phyloP scores from a whole-genome alignment of 768 basidiomycete species.

The Leucosporidium yakuticum region DNA sequence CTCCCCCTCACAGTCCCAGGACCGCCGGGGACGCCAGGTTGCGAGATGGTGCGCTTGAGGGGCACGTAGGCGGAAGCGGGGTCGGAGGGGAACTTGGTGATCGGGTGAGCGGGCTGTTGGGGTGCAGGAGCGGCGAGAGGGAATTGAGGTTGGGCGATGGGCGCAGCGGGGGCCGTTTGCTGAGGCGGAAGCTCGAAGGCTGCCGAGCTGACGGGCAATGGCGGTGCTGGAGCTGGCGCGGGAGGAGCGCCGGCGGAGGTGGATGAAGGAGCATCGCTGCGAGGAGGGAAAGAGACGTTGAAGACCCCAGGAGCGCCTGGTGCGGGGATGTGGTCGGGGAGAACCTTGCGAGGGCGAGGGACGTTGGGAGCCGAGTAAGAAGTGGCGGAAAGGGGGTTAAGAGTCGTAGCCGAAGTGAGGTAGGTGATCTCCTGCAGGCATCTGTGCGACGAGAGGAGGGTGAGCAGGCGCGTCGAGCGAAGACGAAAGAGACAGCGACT shows the following conservation, averaged over 20 bases:
- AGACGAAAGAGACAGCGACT: constrained; percentile 40
- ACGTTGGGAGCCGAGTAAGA: constrained; percentile 32
- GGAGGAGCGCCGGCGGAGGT: background rate
- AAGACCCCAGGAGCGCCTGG: constrained; percentile 17
- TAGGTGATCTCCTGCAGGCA: constrained; percentile 98
- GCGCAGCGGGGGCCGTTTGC: background rate
- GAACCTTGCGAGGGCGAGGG: constrained; percentile 30
- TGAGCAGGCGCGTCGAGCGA: background rate
- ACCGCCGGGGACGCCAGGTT: constrained; percentile 5
- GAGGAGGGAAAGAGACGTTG: constrained; percentile 5
- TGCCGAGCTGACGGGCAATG: background rate
- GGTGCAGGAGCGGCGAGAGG: background rate
- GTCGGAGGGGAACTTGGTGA: constrained; percentile 15
- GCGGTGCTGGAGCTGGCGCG: background rate
- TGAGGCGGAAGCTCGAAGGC: background rate
- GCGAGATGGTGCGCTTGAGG: constrained; percentile 14
- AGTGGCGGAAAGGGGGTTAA: constrained; percentile 62
- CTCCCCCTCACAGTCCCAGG: background rate
- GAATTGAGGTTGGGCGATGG: background rate
- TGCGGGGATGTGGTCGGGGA: constrained; percentile 28
- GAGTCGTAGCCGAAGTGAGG: constrained; percentile 89
- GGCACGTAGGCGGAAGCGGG: constrained; percentile 26
- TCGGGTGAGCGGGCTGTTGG: background rate
- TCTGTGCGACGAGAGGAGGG: constrained; percentile 46
- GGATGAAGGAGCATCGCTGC: background rate